Conservation (phyloP, 2,329 filamentous ascomycete species). For the Fusarium sterilihyphosum region DNA sequence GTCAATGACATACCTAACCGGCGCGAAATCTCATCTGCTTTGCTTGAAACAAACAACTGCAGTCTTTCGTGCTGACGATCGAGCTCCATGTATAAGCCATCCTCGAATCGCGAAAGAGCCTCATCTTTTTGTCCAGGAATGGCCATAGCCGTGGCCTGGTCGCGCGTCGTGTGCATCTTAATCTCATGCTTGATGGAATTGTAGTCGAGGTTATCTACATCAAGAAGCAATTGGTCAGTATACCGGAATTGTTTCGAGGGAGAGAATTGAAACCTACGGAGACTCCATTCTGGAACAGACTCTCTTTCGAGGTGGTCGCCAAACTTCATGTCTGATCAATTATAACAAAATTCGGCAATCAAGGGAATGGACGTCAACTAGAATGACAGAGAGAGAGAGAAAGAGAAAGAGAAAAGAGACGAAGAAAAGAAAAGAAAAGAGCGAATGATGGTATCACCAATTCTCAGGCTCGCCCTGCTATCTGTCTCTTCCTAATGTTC, state of each 20-base stretch:
- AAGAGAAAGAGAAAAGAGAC: background rate
- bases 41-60: slow-evolving; percentile 81
- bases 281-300: slow-evolving; percentile 84
- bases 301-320: slow-evolving; percentile 71
- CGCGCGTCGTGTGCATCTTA: slow-evolving; percentile 79
- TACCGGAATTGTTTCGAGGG: background rate
- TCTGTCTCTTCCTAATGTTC: background rate
- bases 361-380: background rate
- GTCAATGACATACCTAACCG: slow-evolving; percentile 66
- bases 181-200: slow-evolving; percentile 87
- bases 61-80: slow-evolving; percentile 79
- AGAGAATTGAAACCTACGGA: slow-evolving; percentile 63
- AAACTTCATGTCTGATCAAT: slow-evolving; percentile 50
- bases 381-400: background rate
- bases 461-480: slow-evolving; percentile 2
- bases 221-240: slow-evolving; percentile 7
- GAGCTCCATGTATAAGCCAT: slow-evolving; percentile 77
- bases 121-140: slow-evolving; percentile 77
- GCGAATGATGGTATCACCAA: background rate
- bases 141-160: slow-evolving; percentile 74
- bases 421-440: background rate
- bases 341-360: background rate
- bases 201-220: slow-evolving; percentile 87
- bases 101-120: slow-evolving; percentile 71
- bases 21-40: slow-evolving; percentile 79